Percentiles rank a stretch among this genome's conserved stretches.
phyloP scores from a whole-genome alignment of 75 land plant genomes.

The Pinus taeda region DNA sequence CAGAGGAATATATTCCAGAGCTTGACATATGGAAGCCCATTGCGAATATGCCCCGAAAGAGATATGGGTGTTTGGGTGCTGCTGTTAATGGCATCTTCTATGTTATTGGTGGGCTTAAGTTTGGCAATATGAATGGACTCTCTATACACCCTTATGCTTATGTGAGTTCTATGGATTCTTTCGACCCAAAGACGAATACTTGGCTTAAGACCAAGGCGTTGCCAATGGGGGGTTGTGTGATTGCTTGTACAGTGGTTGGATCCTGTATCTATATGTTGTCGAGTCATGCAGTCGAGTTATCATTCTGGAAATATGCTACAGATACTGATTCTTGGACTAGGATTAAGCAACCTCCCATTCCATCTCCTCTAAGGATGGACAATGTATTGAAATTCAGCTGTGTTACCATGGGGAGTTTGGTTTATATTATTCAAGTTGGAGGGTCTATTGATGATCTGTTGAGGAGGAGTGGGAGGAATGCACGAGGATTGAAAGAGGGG shows the following conservation, averaged over 20 bases:
- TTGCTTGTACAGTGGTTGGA: constrained; percentile 74
- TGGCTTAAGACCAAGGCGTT: constrained; percentile 69
- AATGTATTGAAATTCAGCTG: constrained; percentile 63
- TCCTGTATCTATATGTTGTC: constrained; percentile 70
- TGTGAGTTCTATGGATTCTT: constrained; percentile 78
- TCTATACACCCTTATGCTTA: constrained; percentile 46
- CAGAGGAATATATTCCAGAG: constrained; percentile 81
- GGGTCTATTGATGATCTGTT: constrained; percentile 73
- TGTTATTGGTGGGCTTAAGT: constrained; percentile 78
- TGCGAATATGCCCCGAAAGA: constrained; percentile 47
- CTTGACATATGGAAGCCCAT: constrained; percentile 67
- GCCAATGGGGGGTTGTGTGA: constrained; percentile 92
- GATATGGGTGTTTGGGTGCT: constrained; percentile 94
- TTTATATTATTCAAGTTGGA: constrained; percentile 58
- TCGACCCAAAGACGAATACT: constrained; percentile 43
- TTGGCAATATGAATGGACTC: constrained; percentile 32
- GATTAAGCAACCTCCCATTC: constrained; percentile 65
- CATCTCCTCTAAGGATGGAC: constrained; percentile 66
- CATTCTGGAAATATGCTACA: constrained; percentile 82
- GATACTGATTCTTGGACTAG: constrained; percentile 63
- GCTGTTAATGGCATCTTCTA: constrained; percentile 77
- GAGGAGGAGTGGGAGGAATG: constrained; percentile 41
- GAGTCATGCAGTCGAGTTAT: constrained; percentile 91
- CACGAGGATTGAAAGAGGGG: constrained; percentile 56
- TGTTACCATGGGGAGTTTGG: constrained; percentile 57